Evolutionary conservation across 2,329 filamentous ascomycete species (phyloP).

Genomic region (Penicillium aurantiogriseum): DNA sequence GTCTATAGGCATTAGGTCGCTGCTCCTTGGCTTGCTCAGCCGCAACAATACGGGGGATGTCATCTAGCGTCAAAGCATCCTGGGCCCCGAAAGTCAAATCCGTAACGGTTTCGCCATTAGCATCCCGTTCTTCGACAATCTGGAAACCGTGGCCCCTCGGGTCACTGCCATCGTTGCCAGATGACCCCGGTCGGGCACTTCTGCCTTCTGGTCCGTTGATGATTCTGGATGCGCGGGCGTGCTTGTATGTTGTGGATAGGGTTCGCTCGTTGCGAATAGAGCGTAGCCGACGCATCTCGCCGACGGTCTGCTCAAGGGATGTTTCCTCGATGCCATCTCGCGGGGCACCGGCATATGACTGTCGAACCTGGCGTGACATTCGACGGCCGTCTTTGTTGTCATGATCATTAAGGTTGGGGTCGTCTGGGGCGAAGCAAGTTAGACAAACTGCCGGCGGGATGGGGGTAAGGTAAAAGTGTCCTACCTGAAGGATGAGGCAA

Average conservation of each 20-base stretch:
- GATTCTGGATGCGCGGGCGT: conserved; percentile 84
- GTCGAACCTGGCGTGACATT: conserved; percentile 54
- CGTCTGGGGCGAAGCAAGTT: conserved; percentile 51
- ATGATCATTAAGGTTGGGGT: conserved; percentile 66
- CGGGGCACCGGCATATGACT: conserved; percentile 66
- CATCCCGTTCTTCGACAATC: conserved; percentile 76
- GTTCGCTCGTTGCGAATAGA: conserved; percentile 94
- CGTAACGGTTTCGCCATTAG: conserved; percentile 65
- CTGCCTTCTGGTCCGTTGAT: conserved; percentile 80
- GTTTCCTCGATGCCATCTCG: conserved; percentile 61
- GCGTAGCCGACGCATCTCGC: conserved; percentile 85
- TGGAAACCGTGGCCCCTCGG: conserved; percentile 62
- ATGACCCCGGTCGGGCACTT: conserved; percentile 67
- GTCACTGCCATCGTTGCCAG: conserved; percentile 59
- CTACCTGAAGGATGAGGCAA: conserved; percentile 68
- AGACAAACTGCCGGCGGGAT: conserved; percentile 8
- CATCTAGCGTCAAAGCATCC: conserved; percentile 89
- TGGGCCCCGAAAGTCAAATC: conserved; percentile 86
- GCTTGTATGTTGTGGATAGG: conserved; percentile 86
- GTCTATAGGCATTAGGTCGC: conserved; percentile 74
- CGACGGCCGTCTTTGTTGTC: conserved; percentile 65
- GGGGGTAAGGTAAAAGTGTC: conserved; percentile 20
- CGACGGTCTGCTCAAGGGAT: conserved; percentile 91
- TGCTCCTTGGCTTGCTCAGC: conserved; percentile 93
- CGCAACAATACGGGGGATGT: conserved; percentile 93